phyloP scores from a whole-genome alignment of 2,329 filamentous ascomycete species.

The Neonectria coccinea region DNA sequence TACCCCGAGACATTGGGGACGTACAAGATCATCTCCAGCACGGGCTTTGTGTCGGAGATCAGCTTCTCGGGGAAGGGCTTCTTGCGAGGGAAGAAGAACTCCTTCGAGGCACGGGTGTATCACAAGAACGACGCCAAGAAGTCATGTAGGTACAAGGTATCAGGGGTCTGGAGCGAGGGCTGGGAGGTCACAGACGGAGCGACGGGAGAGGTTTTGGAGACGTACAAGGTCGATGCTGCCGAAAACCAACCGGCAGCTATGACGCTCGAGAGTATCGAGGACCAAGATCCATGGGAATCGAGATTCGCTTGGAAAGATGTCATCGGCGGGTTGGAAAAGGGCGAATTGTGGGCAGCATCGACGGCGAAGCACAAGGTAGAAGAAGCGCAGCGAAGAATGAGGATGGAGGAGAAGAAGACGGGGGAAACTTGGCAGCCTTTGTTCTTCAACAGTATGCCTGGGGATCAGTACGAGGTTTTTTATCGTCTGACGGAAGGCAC shows the following conservation, averaged over 20 bases:
- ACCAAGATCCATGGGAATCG: slow-evolving; percentile 85
- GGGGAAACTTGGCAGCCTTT: slow-evolving; percentile 41
- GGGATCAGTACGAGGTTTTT: slow-evolving; percentile 26
- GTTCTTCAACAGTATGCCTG: slow-evolving; percentile 23
- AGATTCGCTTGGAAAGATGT: slow-evolving; percentile 85
- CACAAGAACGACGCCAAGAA: slow-evolving; percentile 49
- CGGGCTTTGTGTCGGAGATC: slow-evolving; percentile 60
- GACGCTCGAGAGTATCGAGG: slow-evolving; percentile 57
- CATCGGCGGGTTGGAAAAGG: slow-evolving; percentile 75
- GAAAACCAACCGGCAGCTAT: slow-evolving; percentile 52
- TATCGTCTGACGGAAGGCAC: slow-evolving; percentile 27
- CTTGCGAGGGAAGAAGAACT: slow-evolving; percentile 53
- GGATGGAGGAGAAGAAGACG: slow-evolving; percentile 71
- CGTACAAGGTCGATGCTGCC: slow-evolving; percentile 49
- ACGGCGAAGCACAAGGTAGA: slow-evolving; percentile 84
- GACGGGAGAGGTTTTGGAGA: slow-evolving; percentile 50
- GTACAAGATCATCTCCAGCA: slow-evolving; percentile 59
- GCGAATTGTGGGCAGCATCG: slow-evolving; percentile 79
- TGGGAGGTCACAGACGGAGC: slow-evolving; percentile 46
- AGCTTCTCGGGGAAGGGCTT: slow-evolving; percentile 60
- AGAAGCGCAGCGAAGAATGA: slow-evolving; percentile 81
- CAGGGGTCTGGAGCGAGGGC: slow-evolving; percentile 38
- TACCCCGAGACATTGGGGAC: slow-evolving; percentile 62
- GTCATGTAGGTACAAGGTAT: slow-evolving; percentile 25
- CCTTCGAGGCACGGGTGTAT: slow-evolving; percentile 58